Evolutionary conservation across 1,284 basidiomycete genomes (phyloP).

Genomic region (Trichosporon asahii): DNA sequence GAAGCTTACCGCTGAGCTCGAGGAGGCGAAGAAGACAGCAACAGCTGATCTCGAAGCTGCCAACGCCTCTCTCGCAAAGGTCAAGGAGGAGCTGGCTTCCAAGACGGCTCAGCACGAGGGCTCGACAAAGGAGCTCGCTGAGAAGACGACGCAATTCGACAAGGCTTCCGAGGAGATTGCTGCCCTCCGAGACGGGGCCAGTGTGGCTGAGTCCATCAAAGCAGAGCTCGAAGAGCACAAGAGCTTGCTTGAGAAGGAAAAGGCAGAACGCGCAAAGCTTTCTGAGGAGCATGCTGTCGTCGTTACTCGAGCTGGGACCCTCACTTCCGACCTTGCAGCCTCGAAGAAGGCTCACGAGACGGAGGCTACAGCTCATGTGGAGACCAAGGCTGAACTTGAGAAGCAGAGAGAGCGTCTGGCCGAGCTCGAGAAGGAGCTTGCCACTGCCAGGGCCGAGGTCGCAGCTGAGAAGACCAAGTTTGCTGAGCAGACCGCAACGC

Average conservation of each 20-base stretch:
- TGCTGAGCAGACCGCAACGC: not conserved
- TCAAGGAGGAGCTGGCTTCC: conserved; percentile 8
- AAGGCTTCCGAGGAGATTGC: conserved; percentile 20
- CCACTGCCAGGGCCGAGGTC: conserved; percentile 3
- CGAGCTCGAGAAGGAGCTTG: conserved; percentile 21
- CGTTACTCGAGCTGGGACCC: conserved; percentile 6
- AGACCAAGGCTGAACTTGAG: conserved; percentile 9
- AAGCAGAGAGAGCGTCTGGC: conserved; percentile 9
- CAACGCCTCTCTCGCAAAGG: conserved; percentile 1
- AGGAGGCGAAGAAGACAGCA: not conserved
- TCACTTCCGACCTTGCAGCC: conserved; percentile 16
- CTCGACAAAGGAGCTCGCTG: conserved; percentile 3
- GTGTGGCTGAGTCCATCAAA: conserved; percentile 19
- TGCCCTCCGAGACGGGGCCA: conserved; percentile 24
- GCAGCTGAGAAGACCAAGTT: conserved; percentile 9
- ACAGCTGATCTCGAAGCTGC: not conserved
- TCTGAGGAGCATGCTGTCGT: conserved; percentile 10
- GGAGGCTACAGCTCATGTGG: conserved; percentile 7
- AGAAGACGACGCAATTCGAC: not conserved
- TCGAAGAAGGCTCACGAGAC: conserved; percentile 8
- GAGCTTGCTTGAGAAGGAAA: conserved; percentile 9
- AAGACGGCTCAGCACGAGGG: conserved; percentile 2
- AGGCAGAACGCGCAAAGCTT: conserved; percentile 11
- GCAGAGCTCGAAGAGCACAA: conserved; percentile 18
- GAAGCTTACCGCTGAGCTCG: not conserved